Evolutionary conservation across 768 basidiomycete genomes (phyloP), one percentile per base, ranked within the genome.

Genomic region (Kwoniella sp.): DNA sequence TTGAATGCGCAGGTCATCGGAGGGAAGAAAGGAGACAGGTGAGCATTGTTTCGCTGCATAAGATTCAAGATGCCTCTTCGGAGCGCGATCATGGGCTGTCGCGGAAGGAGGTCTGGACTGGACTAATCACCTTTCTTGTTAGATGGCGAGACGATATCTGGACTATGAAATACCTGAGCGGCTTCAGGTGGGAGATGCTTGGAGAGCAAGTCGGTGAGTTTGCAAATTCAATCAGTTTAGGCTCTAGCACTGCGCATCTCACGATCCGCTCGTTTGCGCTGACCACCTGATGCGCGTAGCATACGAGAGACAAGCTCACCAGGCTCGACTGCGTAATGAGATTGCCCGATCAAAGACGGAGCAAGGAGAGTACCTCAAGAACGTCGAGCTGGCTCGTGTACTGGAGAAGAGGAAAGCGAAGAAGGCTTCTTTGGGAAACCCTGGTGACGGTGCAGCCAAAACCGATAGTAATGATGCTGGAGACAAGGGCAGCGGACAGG

Each of bases 121-220:
- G 47, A 20, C 34, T 23, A 9, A 20, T n/a, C n/a, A n/a, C 30
- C n/a, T n/a, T n/a, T n/a, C n/a, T n/a, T n/a, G n/a, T n/a, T n/a
- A 84, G 92, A 63, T 97, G 92, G 91, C 85, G 92, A 77, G 95
- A 98, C 76, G 96, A 99, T 70, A 88, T 99, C 8, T 99, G 96
- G 96, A 97, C 96, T 62, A 95, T 98, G 93, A 95, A 95, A 78
- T 99, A 99, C 79, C 83, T 99, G 63, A 94, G 94, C 9, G 90
- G 88, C 75, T 99, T 98, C 85, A 96, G 94, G 75, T 99, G 96
- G 96, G 88, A 90, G 81, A 96, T 96, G 95, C 84, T 99, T 64
- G 94, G 92, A 5, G 96, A 98, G 81, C 95, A 97, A 85, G 89
- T 99, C 72, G 93, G 95, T 95, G 77, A 80, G 93, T 85, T 51